Percentiles rank a stretch among this genome's conserved stretches.
Conservation (phyloP, 495 filamentous ascomycete genomes). For the Trichoderma virens region DNA sequence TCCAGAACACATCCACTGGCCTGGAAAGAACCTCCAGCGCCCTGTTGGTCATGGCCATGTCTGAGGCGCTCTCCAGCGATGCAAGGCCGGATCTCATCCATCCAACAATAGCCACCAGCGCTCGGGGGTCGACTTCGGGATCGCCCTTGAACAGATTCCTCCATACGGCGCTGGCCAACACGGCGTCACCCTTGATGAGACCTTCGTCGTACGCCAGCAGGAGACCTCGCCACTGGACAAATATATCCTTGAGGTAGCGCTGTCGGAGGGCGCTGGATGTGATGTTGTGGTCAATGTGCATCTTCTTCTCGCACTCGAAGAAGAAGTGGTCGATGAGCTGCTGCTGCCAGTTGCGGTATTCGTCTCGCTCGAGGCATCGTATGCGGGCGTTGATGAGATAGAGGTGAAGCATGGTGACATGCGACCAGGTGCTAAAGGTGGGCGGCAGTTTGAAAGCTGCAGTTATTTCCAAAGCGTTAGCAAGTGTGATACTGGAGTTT, state of each 20-base stretch:
- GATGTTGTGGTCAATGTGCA: conserved; percentile 64
- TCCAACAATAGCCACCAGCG: conserved; percentile 64
- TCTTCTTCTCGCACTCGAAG: conserved; percentile 79
- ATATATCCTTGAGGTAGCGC: conserved; percentile 85
- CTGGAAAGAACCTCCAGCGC: conserved; percentile 14
- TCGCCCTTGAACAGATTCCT: conserved; percentile 80
- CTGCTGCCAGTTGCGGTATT: conserved; percentile 31
- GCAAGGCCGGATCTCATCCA: conserved; percentile 67
- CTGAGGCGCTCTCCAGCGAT: conserved; percentile 53
- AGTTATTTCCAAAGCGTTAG: not conserved
- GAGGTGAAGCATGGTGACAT: conserved; percentile 92
- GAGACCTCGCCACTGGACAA: conserved; percentile 81
- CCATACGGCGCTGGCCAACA: conserved; percentile 84
- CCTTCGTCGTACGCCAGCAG: conserved; percentile 84
- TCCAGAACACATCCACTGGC: conserved; percentile 17
- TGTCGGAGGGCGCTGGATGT: conserved; percentile 58
- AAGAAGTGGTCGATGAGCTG: conserved; percentile 85
- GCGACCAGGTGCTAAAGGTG: conserved; percentile 92
- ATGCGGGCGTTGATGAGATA: conserved; percentile 86
- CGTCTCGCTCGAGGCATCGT: conserved; percentile 57
- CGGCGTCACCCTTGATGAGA: conserved; percentile 71
- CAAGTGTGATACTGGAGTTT: not conserved
- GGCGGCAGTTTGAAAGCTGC: conserved; percentile 55
- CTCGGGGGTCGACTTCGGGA: conserved; percentile 60
- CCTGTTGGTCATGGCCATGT: conserved; percentile 32